These are phyloP conservation scores for Plasmodium knowlesi DNA, from an alignment of 169 alveolate species.

Conservation along the genomic window DNA sequence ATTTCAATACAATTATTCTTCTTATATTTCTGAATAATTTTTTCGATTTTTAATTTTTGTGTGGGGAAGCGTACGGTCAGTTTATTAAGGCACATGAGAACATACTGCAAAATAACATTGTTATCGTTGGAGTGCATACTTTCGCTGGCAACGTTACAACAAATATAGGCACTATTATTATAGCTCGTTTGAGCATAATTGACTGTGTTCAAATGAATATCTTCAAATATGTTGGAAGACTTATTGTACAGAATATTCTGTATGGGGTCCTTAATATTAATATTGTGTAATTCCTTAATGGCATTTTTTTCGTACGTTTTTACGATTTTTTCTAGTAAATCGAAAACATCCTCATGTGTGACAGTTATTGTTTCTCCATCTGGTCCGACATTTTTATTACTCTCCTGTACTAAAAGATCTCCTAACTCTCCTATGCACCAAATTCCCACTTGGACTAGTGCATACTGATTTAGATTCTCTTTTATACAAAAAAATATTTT, in stretches of 20 bases:
- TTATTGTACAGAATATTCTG: conserved; percentile 68
- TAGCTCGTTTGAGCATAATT: conserved; percentile 1
- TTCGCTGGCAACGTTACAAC: conserved; percentile 73
- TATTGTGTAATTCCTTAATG: conserved; percentile 61
- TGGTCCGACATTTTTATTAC: conserved; percentile 58
- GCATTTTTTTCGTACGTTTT: conserved; percentile 50
- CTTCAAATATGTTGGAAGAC: conserved; percentile 47
- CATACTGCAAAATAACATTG: conserved; percentile 78
- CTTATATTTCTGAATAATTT: conserved; percentile 77
- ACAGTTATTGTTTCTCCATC: conserved; percentile 69
- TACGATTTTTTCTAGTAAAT: conserved; percentile 57
- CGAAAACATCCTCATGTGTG: conserved; percentile 66
- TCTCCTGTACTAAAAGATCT: conserved; percentile 73
- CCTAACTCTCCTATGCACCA: conserved; percentile 94
- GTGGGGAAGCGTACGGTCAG: conserved; percentile 77
- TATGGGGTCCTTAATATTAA: conserved; percentile 70
- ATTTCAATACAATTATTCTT: conserved; percentile 80
- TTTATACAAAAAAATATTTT: conserved; percentile 86
- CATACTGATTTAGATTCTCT: conserved; percentile 89
- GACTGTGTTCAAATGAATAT: conserved; percentile 1
- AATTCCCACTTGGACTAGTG: conserved; percentile 90
- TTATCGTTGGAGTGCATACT: conserved; percentile 42
- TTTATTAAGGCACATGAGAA: conserved; percentile 82
- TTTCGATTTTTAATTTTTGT: conserved; percentile 71
- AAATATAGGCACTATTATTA: conserved; percentile 45